phyloP scores from a whole-genome alignment of 352 stramenopile species.

The Phytophthora agathidicida region DNA sequence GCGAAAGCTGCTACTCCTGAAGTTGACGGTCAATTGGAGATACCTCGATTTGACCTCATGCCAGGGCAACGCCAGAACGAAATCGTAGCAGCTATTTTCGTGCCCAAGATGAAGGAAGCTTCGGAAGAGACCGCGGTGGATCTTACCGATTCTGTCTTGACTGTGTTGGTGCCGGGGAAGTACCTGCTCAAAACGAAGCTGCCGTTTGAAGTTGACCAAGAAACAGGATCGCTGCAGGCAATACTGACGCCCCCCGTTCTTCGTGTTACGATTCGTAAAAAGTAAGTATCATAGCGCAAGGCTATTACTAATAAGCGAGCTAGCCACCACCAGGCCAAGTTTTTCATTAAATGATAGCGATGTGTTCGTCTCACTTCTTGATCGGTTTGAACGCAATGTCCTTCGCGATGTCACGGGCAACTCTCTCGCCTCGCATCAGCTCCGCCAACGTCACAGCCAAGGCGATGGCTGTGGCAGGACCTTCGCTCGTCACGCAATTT shows the following conservation, averaged over 20 bases:
- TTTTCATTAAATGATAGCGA: slow-evolving; percentile 1
- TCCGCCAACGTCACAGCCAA: slow-evolving; percentile 67
- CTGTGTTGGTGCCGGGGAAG: slow-evolving; percentile 53
- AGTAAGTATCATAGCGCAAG: slow-evolving; percentile 12
- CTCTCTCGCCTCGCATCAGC: slow-evolving; percentile 57
- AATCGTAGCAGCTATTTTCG: slow-evolving; percentile 44
- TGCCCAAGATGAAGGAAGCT: slow-evolving; percentile 47
- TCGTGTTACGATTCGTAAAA: slow-evolving; percentile 31
- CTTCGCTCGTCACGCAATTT: slow-evolving; percentile 75
- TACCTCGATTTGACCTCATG: slow-evolving; percentile 48
- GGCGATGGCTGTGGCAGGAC: slow-evolving; percentile 57
- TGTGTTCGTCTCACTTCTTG: slow-evolving; percentile 19
- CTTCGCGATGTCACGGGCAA: slow-evolving; percentile 32
- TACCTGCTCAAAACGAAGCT: slow-evolving; percentile 60
- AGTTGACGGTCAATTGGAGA: slow-evolving; percentile 29
- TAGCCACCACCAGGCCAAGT: background rate
- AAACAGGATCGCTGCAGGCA: slow-evolving; percentile 12
- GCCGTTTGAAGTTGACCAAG: slow-evolving; percentile 51
- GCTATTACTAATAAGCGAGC: no score
- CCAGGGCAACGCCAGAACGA: slow-evolving; percentile 35
- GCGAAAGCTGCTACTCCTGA: background rate
- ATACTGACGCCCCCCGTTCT: slow-evolving; percentile 38
- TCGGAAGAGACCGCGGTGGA: slow-evolving; percentile 51
- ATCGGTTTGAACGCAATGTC: slow-evolving; percentile 41
- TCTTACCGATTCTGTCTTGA: slow-evolving; percentile 52